A percentile compares a stretch with the other conserved stretches of the same genome.
Evolutionary conservation across 495 filamentous ascomycete genomes (phyloP).

Genomic region (Aspergillus incahuasiensis): DNA sequence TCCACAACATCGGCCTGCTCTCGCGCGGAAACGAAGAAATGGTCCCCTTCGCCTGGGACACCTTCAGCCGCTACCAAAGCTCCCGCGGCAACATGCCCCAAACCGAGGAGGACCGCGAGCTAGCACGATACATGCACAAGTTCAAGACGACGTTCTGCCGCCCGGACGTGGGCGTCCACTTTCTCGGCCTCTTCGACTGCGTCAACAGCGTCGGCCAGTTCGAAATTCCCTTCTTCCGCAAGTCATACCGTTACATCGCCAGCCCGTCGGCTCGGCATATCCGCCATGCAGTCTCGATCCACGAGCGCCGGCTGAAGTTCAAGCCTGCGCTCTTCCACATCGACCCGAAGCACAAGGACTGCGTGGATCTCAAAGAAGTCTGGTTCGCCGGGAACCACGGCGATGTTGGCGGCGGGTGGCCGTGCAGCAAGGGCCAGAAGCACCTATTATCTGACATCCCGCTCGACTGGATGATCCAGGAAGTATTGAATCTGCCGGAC

Average conservation of each 20-base stretch:
- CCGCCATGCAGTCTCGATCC: conserved; percentile 62
- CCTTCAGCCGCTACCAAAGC: conserved; percentile 13
- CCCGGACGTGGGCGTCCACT: conserved; percentile 24
- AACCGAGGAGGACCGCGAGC: conserved; percentile 18
- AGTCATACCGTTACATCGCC: conserved; percentile 10
- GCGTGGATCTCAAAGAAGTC: conserved; percentile 64
- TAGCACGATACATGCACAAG: conserved; percentile 29
- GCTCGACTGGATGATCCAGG: conserved; percentile 39
- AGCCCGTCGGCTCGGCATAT: conserved; percentile 46
- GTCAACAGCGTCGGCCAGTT: conserved; percentile 38
- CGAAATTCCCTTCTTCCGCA: conserved; percentile 22
- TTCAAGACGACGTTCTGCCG: conserved; percentile 42
- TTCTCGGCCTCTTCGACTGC: conserved; percentile 44
- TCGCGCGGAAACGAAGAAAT: conserved; percentile 78
- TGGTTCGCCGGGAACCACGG: conserved; percentile 72
- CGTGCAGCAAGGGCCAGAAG: conserved; percentile 28
- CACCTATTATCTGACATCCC: conserved; percentile 32
- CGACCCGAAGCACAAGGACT: conserved; percentile 38
- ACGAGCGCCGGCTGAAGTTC: conserved; percentile 58
- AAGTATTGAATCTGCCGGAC: conserved; percentile 21
- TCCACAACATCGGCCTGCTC: conserved; percentile 71
- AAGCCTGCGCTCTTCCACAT: conserved; percentile 58
- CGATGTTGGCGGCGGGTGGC: conserved; percentile 73
- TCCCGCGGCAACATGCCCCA: conserved; percentile 4
- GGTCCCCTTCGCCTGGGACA: conserved; percentile 69